phyloP scores from a whole-genome alignment of 257 asterid species.

The Scutellaria barbata region DNA sequence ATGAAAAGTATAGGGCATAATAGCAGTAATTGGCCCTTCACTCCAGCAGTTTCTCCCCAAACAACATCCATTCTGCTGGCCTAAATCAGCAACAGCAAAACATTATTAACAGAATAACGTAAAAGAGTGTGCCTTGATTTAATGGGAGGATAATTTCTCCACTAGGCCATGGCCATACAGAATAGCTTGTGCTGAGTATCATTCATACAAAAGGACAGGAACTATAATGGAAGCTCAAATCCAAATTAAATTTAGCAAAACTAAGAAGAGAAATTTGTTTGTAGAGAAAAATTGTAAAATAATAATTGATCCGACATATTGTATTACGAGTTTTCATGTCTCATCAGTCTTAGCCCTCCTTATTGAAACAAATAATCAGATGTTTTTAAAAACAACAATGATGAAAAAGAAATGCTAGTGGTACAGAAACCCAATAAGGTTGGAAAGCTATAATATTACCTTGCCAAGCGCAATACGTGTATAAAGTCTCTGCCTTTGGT shows the following conservation, averaged over 20 bases:
- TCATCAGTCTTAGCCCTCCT: slow-evolving; percentile 4
- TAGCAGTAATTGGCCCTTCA: slow-evolving; percentile 82
- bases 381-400: slow-evolving; percentile 2
- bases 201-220: slow-evolving; percentile 16
- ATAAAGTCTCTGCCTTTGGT: slow-evolving; percentile 93
- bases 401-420: not conserved
- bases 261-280: not conserved
- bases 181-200: slow-evolving; percentile 30
- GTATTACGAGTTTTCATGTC: slow-evolving; percentile 9
- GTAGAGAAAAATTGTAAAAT: not conserved
- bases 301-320: slow-evolving; percentile 19
- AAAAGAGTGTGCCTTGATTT: slow-evolving; percentile 11
- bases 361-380: slow-evolving; percentile 8
- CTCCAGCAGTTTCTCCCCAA: slow-evolving; percentile 99
- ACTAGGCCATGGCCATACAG: slow-evolving; percentile 14
- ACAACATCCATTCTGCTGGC: slow-evolving; percentile 99
- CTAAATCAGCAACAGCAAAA: slow-evolving; percentile 45
- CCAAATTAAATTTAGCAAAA: not conserved
- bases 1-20: slow-evolving; percentile 74
- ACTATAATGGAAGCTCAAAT: not conserved
- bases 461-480: slow-evolving; percentile 98
- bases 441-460: slow-evolving; percentile 48
- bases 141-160: slow-evolving; percentile 13
- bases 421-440: slow-evolving; percentile 23
- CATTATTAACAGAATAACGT: slow-evolving; percentile 15